These are phyloP conservation scores for Pseudoneurospora amorphoporcata DNA, from an alignment of 495 filamentous ascomycete species.

Conservation along the genomic window DNA sequence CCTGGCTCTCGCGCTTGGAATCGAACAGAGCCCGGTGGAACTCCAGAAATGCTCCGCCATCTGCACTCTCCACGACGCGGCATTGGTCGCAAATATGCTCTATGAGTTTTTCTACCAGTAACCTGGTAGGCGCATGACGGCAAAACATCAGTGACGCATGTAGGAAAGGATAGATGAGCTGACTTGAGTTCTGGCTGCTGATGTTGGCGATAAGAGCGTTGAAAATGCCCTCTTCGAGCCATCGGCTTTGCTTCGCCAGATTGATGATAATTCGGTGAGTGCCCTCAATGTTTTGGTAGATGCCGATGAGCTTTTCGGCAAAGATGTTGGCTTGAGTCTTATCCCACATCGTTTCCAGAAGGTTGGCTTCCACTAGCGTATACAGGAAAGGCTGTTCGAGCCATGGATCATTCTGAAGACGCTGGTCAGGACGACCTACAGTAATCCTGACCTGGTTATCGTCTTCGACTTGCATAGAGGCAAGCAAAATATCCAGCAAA, in stretches of 20 bases:
- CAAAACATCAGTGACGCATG: conserved; percentile 27
- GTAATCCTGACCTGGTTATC: background rate
- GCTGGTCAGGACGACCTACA: conserved; percentile 1
- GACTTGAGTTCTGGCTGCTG: conserved; percentile 21
- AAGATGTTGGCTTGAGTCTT: conserved; percentile 32
- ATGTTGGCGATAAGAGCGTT: conserved; percentile 24
- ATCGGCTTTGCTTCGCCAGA: conserved; percentile 26
- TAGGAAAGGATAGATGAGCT: conserved; percentile 27
- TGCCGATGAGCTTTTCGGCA: conserved; percentile 38
- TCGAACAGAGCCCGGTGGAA: conserved; percentile 30
- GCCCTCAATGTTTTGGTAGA: conserved; percentile 35
- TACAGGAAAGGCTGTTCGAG: conserved; percentile 24
- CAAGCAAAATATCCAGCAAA: conserved; percentile 41
- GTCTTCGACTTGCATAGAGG: conserved; percentile 29
- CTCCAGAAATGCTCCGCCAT: conserved; percentile 33
- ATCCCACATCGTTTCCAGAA: conserved; percentile 33
- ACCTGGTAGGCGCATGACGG: conserved; percentile 14
- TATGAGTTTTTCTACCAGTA: conserved; percentile 23
- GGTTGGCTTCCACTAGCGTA: conserved; percentile 28
- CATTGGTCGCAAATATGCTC: conserved; percentile 28
- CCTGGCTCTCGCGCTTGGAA: conserved; percentile 6
- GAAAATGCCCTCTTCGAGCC: conserved; percentile 26
- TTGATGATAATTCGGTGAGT: conserved; percentile 35
- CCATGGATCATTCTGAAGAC: conserved; percentile 15
- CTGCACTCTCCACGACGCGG: conserved; percentile 24